These are phyloP conservation scores for Diaporthe citrichinensis DNA, from an alignment of 2,329 filamentous ascomycete species.

Conservation along the genomic window DNA sequence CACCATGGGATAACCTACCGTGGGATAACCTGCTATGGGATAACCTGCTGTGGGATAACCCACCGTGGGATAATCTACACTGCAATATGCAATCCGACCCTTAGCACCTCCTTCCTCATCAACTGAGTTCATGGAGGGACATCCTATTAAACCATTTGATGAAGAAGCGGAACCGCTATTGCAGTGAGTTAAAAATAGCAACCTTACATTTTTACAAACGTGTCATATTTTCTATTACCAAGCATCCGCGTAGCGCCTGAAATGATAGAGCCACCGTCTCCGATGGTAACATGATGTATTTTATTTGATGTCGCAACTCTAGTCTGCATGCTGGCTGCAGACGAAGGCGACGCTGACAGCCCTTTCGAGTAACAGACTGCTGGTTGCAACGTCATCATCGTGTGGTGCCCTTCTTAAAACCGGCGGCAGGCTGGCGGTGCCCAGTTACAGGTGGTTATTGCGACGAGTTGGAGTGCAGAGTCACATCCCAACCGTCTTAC, in stretches of 20 bases:
- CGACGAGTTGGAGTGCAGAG: too few relatives aligned
- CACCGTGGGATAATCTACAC: too few relatives aligned
- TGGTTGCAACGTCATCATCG: neutral
- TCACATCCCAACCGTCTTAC: too few relatives aligned
- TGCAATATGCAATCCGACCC: too few relatives aligned
- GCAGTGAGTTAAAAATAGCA: neutral
- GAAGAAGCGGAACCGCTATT: neutral
- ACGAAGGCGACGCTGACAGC: neutral
- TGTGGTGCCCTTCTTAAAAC: neutral
- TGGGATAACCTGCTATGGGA: too few relatives aligned
- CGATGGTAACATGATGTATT: neutral
- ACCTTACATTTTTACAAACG: neutral
- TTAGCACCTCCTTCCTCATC: too few relatives aligned
- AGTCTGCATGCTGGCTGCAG: neutral
- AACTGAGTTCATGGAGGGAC: too few relatives aligned
- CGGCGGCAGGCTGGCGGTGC: neutral
- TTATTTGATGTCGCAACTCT: neutral
- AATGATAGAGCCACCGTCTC: neutral
- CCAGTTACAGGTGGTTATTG: neutral
- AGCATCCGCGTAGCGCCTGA: too few relatives aligned
- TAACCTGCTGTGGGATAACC: too few relatives aligned
- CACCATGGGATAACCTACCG: too few relatives aligned
- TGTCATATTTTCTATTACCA: neutral
- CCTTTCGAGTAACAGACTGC: neutral
- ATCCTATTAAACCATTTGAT: too few relatives aligned